Base-by-base conservation (phyloP, 352 stramenopile species). In the Thraustochytrium sp. region DNA sequence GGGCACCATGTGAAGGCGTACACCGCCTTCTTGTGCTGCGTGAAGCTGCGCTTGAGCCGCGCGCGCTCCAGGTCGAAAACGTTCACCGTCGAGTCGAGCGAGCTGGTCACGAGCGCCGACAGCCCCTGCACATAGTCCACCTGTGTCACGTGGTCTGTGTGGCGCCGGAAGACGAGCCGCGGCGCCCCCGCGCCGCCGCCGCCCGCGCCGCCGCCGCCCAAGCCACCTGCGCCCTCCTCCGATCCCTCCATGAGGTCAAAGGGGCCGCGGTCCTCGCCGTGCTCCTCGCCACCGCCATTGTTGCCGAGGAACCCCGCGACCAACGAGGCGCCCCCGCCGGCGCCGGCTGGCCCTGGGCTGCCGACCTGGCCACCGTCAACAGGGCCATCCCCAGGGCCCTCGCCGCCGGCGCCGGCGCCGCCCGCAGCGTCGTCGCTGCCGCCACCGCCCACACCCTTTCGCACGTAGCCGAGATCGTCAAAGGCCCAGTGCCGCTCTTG, bases 101-200 rank as follows among this genome's bases (percentile, higher is more conserved):
- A 94, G 18, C 89, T 92, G 0, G 90, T 90, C 46, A 94, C 90
- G 34, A 94, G 88, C 2, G 90, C 90, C 53, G 89, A 89, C 55
- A 94, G 93, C 82, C 92, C 91, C 74, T 91, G 88, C 38, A 94
- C 90, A 89, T 91, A 94, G 59, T 94, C 92, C 54, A 94, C 89
- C 16, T 90, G 89, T 11, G 91, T 94, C 72, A 94, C 89, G 89
- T 91, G 93, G 85, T 94, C 91, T 2, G 65, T 86, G 38, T 86
- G 84, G n/a, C 55, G 13, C 13, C 26, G n/a, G 18, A 85, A 53
- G 23, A 74, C 62, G 23, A 54, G 21, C 31, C 76, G 40, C 34
- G 61, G 36, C 5, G 5, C 5, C 16, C 5, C 36, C 55, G 5
- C 29, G 36, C 5, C 42, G 62, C 16, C 26, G 62, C 48, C 18